Conservation (phyloP, 805 yeast species). For the Metschnikowia rubicola region DNA sequence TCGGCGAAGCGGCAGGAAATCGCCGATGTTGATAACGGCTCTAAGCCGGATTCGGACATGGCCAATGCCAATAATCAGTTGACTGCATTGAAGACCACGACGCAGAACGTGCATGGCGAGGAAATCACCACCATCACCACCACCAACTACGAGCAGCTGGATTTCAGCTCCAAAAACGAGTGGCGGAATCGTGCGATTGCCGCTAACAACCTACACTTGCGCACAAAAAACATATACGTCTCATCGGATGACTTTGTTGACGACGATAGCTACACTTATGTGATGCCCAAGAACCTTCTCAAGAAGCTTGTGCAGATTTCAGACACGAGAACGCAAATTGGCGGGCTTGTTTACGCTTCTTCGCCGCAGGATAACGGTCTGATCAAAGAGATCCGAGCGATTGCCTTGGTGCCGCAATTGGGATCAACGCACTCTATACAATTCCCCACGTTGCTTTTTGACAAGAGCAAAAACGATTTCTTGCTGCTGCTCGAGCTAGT, state of each 20-base stretch:
- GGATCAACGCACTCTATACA: conserved; percentile 68
- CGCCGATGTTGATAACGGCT: conserved; percentile 58
- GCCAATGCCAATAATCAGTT: conserved; percentile 47
- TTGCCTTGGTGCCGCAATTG: conserved; percentile 84
- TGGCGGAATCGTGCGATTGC: conserved; percentile 90
- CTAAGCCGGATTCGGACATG: conserved; percentile 31
- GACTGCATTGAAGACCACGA: conserved; percentile 76
- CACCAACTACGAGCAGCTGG: conserved; percentile 77
- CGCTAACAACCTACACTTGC: conserved; percentile 64
- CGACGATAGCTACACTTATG: conserved; percentile 58
- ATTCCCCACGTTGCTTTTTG: conserved; percentile 49
- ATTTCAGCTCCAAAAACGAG: conserved; percentile 79
- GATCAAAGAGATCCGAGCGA: conserved; percentile 72
- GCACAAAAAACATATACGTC: conserved; percentile 68
- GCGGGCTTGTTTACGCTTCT: conserved; percentile 75
- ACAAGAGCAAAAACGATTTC: conserved; percentile 31
- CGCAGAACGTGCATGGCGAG: conserved; percentile 92
- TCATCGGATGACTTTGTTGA: conserved; percentile 53
- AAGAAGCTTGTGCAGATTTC: conserved; percentile 75
- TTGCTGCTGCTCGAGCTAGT: conserved; percentile 60
- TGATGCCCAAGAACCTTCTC: conserved; percentile 79
- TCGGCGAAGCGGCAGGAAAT: conserved; percentile 82
- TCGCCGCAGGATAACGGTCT: conserved; percentile 68
- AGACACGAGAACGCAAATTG: conserved; percentile 79
- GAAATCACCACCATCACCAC: conserved; percentile 94